phyloP scores from a whole-genome alignment of 768 basidiomycete species.

The Panaeolus cyanescens region DNA sequence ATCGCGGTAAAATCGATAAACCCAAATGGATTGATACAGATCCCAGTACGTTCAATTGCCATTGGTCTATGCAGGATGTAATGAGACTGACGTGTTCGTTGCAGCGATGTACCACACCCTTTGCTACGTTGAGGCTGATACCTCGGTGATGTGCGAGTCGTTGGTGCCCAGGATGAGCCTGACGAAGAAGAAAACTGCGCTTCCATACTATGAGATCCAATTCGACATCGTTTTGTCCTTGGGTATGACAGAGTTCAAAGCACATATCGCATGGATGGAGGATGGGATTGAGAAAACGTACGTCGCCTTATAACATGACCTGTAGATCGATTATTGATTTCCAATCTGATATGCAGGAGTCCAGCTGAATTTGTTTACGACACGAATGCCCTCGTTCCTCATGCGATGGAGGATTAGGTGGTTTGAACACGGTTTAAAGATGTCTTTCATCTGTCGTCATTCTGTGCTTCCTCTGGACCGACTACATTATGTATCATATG shows the following conservation, averaged over 20 bases:
- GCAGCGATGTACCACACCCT: constrained; percentile 21
- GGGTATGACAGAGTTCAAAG: constrained; percentile 51
- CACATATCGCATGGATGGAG: constrained; percentile 43
- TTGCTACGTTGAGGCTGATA: constrained; percentile 24
- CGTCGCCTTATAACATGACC: constrained; percentile 39
- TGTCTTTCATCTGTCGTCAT: too few relatives aligned
- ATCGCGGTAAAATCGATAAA: constrained; percentile 16
- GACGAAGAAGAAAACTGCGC: background rate
- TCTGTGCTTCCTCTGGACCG: too few relatives aligned
- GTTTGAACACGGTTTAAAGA: too few relatives aligned
- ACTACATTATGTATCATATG: too few relatives aligned
- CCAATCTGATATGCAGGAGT: constrained; percentile 21
- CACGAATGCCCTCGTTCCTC: constrained; percentile 6
- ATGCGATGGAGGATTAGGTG: background rate
- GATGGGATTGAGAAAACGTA: constrained; percentile 36
- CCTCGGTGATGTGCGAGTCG: constrained; percentile 8
- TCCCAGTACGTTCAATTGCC: background rate
- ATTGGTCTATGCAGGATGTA: background rate
- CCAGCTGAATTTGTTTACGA: constrained; percentile 31
- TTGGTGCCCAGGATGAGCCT: background rate
- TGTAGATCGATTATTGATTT: background rate
- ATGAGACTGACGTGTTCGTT: background rate
- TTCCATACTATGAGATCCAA: constrained; percentile 23
- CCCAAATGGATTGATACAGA: constrained; percentile 20
- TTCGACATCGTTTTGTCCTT: constrained; percentile 44